These are phyloP conservation scores for Aspergillus baeticus DNA, from an alignment of 495 filamentous ascomycete species.

Conservation along the genomic window DNA sequence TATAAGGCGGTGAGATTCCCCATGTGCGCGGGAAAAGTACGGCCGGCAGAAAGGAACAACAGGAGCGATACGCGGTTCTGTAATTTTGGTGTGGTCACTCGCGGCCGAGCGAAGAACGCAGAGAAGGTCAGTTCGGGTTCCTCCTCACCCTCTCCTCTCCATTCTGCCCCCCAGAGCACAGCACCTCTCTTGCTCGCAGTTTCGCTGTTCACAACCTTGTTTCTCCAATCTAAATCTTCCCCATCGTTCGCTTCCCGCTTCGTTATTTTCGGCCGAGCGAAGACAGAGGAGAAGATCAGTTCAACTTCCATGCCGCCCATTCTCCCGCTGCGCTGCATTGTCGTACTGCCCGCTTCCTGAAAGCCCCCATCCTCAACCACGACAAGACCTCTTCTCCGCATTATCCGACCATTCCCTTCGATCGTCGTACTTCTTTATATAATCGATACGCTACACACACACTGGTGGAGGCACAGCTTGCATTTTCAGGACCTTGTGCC, in stretches of 20 bases:
- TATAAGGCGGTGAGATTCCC: slow-evolving; percentile 31
- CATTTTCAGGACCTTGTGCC: neutral
- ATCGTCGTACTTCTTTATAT: neutral
- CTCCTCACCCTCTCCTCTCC: slow-evolving; percentile 15
- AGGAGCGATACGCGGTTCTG: slow-evolving; percentile 1
- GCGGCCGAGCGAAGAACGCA: neutral
- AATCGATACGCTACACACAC: neutral
- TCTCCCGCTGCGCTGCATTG: slow-evolving; percentile 32
- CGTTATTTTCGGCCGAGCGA: no score
- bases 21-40: slow-evolving; percentile 18
- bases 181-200: slow-evolving; percentile 3
- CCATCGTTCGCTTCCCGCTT: slow-evolving; percentile 5
- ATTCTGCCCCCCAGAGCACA: slow-evolving; percentile 11
- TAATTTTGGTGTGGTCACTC: slow-evolving; percentile 10
- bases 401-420: slow-evolving; percentile 23
- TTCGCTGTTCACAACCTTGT: slow-evolving; percentile 3
- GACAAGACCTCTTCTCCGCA: slow-evolving; percentile 18
- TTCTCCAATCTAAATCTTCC: slow-evolving; percentile 1
- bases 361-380: slow-evolving; percentile 27
- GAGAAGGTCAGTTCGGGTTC: slow-evolving; percentile 4
- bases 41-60: slow-evolving; percentile 22
- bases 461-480: neutral
- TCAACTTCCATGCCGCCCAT: slow-evolving; percentile 32
- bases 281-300: no score
- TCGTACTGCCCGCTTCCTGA: slow-evolving; percentile 40